A percentile compares a stretch with the other conserved stretches of the same genome.
Evolutionary conservation across 495 filamentous ascomycete genomes (phyloP).

Genomic region (Rostrohypoxylon terebratum): DNA sequence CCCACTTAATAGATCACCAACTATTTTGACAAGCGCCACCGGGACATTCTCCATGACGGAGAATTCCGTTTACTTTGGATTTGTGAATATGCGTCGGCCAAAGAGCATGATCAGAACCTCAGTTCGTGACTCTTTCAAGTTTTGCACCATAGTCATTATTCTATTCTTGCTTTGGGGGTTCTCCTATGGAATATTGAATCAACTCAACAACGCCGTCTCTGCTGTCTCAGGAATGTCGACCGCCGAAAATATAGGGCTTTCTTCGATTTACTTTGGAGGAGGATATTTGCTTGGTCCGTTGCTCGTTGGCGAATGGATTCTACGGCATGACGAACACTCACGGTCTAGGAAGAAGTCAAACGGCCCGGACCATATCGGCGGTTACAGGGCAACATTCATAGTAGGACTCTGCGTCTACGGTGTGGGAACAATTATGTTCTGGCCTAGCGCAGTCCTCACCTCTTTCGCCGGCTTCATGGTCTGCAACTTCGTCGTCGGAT

Average conservation of each 20-base stretch:
- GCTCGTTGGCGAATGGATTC: slow-evolving; percentile 73
- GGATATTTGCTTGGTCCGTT: slow-evolving; percentile 75
- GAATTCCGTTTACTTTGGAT: slow-evolving; percentile 73
- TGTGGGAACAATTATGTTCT: slow-evolving; percentile 73
- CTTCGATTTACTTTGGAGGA: slow-evolving; percentile 58
- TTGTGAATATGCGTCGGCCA: slow-evolving; percentile 81
- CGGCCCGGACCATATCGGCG: slow-evolving; percentile 47
- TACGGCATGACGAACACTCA: slow-evolving; percentile 67
- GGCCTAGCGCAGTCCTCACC: slow-evolving; percentile 70
- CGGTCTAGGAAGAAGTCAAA: slow-evolving; percentile 44
- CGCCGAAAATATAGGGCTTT: slow-evolving; percentile 55
- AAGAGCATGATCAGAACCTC: slow-evolving; percentile 78
- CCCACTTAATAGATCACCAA: slow-evolving; percentile 35
- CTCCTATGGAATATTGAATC: slow-evolving; percentile 83
- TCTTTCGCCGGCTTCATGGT: slow-evolving; percentile 74
- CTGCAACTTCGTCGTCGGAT: slow-evolving; percentile 73
- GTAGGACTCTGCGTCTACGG: slow-evolving; percentile 70
- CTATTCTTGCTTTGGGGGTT: slow-evolving; percentile 92
- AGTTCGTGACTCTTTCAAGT: slow-evolving; percentile 60
- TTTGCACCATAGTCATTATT: slow-evolving; percentile 73
- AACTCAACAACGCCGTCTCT: slow-evolving; percentile 71
- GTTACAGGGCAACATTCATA: slow-evolving; percentile 54
- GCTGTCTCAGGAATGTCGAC: slow-evolving; percentile 53
- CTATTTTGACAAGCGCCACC: slow-evolving; percentile 33
- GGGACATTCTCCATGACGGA: slow-evolving; percentile 36